phyloP scores from a whole-genome alignment of 495 filamentous ascomycete species.

The Penicillium simplicissimum region DNA sequence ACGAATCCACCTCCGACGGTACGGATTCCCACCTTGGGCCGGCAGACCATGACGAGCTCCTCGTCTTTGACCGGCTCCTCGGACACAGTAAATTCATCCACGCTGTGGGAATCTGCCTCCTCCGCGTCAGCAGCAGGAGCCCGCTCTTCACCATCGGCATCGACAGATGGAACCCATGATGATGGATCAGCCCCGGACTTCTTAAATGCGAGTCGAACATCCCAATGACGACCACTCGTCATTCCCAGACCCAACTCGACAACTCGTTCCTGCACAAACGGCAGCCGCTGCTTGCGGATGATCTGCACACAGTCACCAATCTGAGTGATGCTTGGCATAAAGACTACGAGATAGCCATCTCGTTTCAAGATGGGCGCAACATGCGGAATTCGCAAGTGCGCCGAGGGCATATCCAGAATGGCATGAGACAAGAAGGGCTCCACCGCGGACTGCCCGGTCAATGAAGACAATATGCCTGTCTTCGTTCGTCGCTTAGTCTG shows the following conservation, averaged over 20 bases:
- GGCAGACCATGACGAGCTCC: constrained; percentile 61
- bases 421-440: constrained; percentile 65
- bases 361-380: constrained; percentile 57
- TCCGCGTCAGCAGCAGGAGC: constrained; percentile 9
- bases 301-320: constrained; percentile 60
- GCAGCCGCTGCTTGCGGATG: constrained; percentile 51
- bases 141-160: constrained; percentile 14
- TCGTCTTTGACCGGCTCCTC: constrained; percentile 29
- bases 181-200: constrained; percentile 46
- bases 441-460: constrained; percentile 14
- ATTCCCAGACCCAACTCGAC: constrained; percentile 63
- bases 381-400: constrained; percentile 57
- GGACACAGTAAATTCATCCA: not conserved
- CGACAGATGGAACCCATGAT: constrained; percentile 31
- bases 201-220: constrained; percentile 57
- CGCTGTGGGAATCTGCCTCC: constrained; percentile 12
- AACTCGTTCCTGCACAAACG: constrained; percentile 60
- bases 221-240: constrained; percentile 63
- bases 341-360: constrained; percentile 65
- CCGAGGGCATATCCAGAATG: constrained; percentile 69
- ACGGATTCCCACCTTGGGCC: constrained; percentile 64
- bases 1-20: constrained; percentile 72
- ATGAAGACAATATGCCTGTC: constrained; percentile 21
- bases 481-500: constrained; percentile 43
- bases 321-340: constrained; percentile 76